phyloP scores from a whole-genome alignment of 345 rosid species.

The Bruguiera parviflora region DNA sequence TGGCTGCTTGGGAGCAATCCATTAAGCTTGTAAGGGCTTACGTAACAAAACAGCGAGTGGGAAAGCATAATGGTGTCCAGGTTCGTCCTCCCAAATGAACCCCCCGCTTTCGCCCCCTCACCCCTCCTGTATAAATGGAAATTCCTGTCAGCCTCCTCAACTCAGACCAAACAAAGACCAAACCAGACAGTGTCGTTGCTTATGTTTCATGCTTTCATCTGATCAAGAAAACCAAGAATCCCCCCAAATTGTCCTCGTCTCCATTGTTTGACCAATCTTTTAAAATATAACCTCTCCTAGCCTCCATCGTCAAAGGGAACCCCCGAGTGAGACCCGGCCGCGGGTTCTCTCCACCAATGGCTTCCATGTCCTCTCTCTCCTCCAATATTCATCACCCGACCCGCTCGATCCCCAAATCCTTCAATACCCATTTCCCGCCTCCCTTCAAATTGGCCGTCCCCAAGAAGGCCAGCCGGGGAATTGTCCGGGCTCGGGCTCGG shows the following conservation, averaged over 20 bases:
- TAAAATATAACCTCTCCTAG: not conserved
- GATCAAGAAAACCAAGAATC: not conserved
- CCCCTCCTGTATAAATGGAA: not conserved
- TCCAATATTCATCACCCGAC: conserved; percentile 33
- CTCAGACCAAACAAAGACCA: not conserved
- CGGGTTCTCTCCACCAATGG: conserved; percentile 40
- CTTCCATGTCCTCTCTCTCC: conserved; percentile 55
- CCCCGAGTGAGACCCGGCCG: not conserved
- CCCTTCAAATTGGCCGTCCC: conserved; percentile 32
- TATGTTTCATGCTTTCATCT: not conserved
- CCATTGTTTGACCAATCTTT: conserved; percentile 10
- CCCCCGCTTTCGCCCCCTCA: not conserved
- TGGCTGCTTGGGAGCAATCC: too few species aligned
- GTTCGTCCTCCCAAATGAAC: conserved; percentile 38
- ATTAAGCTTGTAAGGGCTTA: too few species aligned
- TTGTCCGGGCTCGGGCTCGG: conserved; percentile 31
- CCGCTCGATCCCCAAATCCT: conserved; percentile 42
- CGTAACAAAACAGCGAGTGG: too few species aligned
- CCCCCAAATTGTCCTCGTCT: conserved; percentile 15
- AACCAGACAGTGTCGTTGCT: not conserved
- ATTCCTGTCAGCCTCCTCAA: not conserved
- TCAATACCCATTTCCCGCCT: conserved; percentile 37
- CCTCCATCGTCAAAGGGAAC: not conserved
- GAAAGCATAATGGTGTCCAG: conserved; percentile 29
- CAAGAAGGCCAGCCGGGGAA: conserved; percentile 10